Conservation (phyloP, 2,329 filamentous ascomycete genomes). For the Trichoderma citrinoviride region DNA sequence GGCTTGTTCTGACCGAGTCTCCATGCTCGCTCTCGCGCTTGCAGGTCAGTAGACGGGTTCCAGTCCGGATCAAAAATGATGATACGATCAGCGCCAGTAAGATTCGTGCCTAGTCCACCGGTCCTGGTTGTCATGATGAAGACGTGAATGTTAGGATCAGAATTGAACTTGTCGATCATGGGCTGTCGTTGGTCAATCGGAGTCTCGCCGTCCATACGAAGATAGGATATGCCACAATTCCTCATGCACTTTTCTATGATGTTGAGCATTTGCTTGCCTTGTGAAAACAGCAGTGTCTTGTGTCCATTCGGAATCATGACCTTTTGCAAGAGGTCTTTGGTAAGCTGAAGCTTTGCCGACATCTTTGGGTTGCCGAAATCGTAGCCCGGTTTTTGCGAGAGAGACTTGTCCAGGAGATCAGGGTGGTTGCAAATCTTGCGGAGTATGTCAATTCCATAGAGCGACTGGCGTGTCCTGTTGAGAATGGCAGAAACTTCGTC, state of each 20-base stretch:
- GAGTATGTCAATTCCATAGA: constrained; percentile 87
- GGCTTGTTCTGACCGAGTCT: constrained; percentile 90
- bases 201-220: constrained; percentile 92
- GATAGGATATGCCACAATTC: constrained; percentile 68
- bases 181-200: constrained; percentile 83
- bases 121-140: constrained; percentile 96
- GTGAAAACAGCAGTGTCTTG: constrained; percentile 89
- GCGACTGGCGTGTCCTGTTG: constrained; percentile 68
- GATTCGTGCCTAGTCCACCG: constrained; percentile 86
- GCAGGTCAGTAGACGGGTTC: constrained; percentile 95
- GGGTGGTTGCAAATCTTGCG: constrained; percentile 98
- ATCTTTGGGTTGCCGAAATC: constrained; percentile 74
- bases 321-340: constrained; percentile 74
- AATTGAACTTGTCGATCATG: constrained; percentile 92
- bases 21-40: constrained; percentile 95
- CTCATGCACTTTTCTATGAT: constrained; percentile 82
- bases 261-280: constrained; percentile 92
- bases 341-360: constrained; percentile 95
- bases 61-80: constrained; percentile 99
- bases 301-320: constrained; percentile 89
- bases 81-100: constrained; percentile 91
- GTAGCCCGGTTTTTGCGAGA: constrained; percentile 60
- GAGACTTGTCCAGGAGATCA: constrained; percentile 68
- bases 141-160: constrained; percentile 71
- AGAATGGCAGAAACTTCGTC: constrained; percentile 84